phyloP scores from a whole-genome alignment of 257 asterid genomes.

The Plantago elongata region DNA sequence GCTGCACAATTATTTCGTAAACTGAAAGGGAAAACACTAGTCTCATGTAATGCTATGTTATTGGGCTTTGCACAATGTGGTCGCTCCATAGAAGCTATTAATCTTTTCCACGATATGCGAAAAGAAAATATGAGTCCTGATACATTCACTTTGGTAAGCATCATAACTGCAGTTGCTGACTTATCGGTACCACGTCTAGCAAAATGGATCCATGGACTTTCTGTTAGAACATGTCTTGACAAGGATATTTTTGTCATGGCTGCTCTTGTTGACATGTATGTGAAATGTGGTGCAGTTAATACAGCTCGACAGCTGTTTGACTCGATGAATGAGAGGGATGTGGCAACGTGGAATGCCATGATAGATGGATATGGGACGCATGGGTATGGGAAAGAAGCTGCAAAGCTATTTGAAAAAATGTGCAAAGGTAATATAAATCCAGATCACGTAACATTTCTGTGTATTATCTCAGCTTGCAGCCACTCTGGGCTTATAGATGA shows the following conservation, averaged over 20 bases:
- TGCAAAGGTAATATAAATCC: slow-evolving; percentile 42
- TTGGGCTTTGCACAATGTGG: slow-evolving; percentile 83
- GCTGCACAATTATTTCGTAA: slow-evolving; percentile 54
- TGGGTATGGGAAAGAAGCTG: slow-evolving; percentile 72
- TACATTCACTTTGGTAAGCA: slow-evolving; percentile 84
- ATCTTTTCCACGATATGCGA: slow-evolving; percentile 64
- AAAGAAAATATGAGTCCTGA: slow-evolving; percentile 47
- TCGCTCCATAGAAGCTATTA: slow-evolving; percentile 47
- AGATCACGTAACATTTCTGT: slow-evolving; percentile 66
- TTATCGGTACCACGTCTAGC: slow-evolving; percentile 72
- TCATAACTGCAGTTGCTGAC: slow-evolving; percentile 77
- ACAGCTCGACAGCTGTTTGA: slow-evolving; percentile 70
- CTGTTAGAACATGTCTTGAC: slow-evolving; percentile 48
- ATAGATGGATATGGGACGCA: slow-evolving; percentile 98
- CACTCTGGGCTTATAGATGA: slow-evolving; percentile 78
- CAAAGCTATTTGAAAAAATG: slow-evolving; percentile 66
- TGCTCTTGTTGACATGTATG: slow-evolving; percentile 89
- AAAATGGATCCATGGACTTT: slow-evolving; percentile 85
- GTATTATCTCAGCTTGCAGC: slow-evolving; percentile 91
- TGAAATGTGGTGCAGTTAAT: slow-evolving; percentile 79
- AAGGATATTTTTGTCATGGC: slow-evolving; percentile 60
- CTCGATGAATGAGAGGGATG: slow-evolving; percentile 54
- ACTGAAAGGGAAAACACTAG: slow-evolving; percentile 51
- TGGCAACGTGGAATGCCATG: slow-evolving; percentile 96
- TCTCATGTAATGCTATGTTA: slow-evolving; percentile 89